These are phyloP conservation scores for Cyathus striatus DNA, from an alignment of 768 basidiomycete species.

Conservation along the genomic window DNA sequence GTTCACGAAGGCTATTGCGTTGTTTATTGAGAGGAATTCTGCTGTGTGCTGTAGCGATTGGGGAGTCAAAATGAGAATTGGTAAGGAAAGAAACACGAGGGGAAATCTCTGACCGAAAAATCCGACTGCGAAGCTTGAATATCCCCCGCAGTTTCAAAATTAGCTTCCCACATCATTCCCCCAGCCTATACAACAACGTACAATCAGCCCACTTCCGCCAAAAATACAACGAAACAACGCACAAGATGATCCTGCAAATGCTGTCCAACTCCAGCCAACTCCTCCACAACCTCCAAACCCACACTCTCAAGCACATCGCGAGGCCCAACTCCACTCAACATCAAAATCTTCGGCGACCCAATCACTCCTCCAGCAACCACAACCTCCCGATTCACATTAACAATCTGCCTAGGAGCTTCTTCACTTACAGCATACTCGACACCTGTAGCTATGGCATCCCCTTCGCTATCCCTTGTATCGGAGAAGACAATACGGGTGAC, in stretches of 20 bases:
- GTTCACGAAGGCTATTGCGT: conserved; percentile 11
- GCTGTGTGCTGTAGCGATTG: conserved; percentile 23
- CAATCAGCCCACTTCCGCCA: not conserved
- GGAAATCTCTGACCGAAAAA: conserved; percentile 26
- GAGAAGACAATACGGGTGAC: conserved; percentile 52
- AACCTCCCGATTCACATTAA: conserved; percentile 57
- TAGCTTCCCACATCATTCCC: conserved; percentile 18
- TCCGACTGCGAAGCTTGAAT: conserved; percentile 19
- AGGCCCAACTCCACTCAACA: conserved; percentile 57
- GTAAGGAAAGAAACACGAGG: not conserved
- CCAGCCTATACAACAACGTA: conserved; percentile 14
- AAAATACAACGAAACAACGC: conserved; percentile 4
- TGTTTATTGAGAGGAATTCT: conserved; percentile 55
- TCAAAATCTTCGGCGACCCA: conserved; percentile 48
- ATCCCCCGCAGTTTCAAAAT: conserved; percentile 26
- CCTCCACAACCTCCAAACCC: conserved; percentile 37
- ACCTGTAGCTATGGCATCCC: conserved; percentile 25
- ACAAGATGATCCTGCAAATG: conserved; percentile 49
- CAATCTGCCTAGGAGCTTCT: conserved; percentile 28
- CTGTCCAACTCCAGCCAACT: conserved; percentile 58
- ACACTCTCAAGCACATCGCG: conserved; percentile 41
- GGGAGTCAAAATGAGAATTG: not conserved
- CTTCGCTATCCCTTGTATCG: conserved; percentile 39
- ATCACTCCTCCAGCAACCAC: conserved; percentile 48
- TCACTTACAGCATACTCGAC: conserved; percentile 38